Conservation (phyloP, 805 yeast genomes). For the Metschnikowia matae region DNA sequence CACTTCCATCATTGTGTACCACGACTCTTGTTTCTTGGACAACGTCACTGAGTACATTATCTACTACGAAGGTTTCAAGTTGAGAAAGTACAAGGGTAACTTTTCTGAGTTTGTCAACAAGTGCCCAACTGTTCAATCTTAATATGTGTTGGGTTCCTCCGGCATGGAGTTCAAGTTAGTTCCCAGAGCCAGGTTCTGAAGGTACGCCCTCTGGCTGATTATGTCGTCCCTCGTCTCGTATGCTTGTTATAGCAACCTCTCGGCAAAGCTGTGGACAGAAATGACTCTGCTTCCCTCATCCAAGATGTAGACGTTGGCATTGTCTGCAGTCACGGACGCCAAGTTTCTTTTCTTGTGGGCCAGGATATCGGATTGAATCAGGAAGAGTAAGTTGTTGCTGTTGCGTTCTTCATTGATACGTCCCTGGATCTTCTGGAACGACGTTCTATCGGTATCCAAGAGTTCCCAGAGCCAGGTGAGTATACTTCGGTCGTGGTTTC, state of each 20-base stretch:
- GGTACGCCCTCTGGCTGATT: constrained; percentile 59
- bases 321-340: constrained; percentile 16
- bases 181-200: constrained; percentile 98
- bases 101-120: constrained; percentile 96
- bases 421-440: constrained; percentile 54
- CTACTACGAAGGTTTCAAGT: constrained; percentile 99
- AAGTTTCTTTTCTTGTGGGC: constrained; percentile 49
- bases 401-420: constrained; percentile 71
- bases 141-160: constrained; percentile 98
- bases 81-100: constrained; percentile 99
- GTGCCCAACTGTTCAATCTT: constrained; percentile 98
- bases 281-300: constrained; percentile 75
- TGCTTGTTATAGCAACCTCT: constrained; percentile 77
- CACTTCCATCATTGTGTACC: constrained; percentile 97
- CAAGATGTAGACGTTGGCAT: constrained; percentile 69
- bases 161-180: constrained; percentile 90
- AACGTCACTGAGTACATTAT: constrained; percentile 96
- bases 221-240: constrained; percentile 87
- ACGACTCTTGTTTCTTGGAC: constrained; percentile 99
- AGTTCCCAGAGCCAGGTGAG: too few relatives aligned
- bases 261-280: constrained; percentile 69
- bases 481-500: too few relatives aligned
- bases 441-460: constrained; percentile 63
- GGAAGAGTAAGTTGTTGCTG: constrained; percentile 65
- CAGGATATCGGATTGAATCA: constrained; percentile 77